Conservation (phyloP, 129 eudicot genomes). For the Lonicera japonica region DNA sequence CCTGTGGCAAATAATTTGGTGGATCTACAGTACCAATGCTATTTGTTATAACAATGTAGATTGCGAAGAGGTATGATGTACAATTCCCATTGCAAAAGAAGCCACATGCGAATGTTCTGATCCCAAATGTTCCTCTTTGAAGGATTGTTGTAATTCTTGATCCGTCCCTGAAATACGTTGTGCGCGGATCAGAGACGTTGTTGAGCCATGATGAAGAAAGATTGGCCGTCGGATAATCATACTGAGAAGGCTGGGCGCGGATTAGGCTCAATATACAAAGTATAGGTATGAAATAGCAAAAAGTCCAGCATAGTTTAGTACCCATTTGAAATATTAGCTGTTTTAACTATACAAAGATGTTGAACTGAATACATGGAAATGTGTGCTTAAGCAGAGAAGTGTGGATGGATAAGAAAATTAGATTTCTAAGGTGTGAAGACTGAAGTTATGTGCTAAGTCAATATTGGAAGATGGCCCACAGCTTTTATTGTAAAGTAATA, state of each 20-base stretch:
- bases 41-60: constrained; percentile 43
- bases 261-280: too few species aligned
- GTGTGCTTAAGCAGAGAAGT: too few species aligned
- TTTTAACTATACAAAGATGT: too few species aligned
- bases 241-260: constrained; percentile 18
- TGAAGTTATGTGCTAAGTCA: too few species aligned
- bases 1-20: constrained; percentile 45
- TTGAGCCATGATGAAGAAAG: constrained; percentile 45
- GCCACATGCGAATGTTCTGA: constrained; percentile 38
- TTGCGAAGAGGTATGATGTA: constrained; percentile 30
- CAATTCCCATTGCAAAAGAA: constrained; percentile 45
- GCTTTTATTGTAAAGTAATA: too few species aligned
- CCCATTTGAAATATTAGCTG: too few species aligned
- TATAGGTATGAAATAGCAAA: too few species aligned
- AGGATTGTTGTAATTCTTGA: constrained; percentile 39
- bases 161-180: constrained; percentile 20
- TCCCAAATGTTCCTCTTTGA: constrained; percentile 40
- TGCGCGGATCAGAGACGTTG: constrained; percentile 15
- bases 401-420: too few species aligned
- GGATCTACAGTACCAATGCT: constrained; percentile 14
- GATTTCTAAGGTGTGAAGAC: too few species aligned
- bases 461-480: too few species aligned
- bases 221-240: constrained; percentile 47
- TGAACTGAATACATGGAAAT: too few species aligned
- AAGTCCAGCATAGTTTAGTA: too few species aligned